Conservation (phyloP, 352 stramenopile species). For the Pythium apleroticum region DNA sequence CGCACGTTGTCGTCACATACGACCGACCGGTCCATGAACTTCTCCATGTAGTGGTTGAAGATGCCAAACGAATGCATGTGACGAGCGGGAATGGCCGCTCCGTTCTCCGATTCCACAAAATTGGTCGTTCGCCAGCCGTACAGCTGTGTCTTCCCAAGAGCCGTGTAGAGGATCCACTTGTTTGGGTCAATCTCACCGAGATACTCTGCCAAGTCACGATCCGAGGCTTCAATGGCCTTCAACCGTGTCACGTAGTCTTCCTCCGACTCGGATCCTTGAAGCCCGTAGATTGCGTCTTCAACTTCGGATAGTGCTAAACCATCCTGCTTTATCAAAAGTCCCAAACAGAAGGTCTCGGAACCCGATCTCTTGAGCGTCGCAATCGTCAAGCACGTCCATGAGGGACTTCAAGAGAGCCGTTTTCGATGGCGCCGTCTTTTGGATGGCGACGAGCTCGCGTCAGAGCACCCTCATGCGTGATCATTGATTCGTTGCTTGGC, state of each 20-base stretch:
- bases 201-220: conserved; percentile 14
- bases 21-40: conserved; percentile 22
- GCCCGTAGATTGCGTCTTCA: no score
- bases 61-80: conserved; percentile 14
- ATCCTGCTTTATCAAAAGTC: no score
- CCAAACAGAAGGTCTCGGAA: no score
- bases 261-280: conserved; percentile 1
- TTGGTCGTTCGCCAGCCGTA: conserved; percentile 29
- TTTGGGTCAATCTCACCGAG: conserved; percentile 11
- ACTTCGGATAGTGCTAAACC: no score
- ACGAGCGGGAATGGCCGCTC: background rate
- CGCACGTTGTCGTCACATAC: background rate
- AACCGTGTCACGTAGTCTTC: conserved; percentile 2
- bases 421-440: no score
- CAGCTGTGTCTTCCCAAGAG: conserved; percentile 2
- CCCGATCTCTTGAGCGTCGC: no score
- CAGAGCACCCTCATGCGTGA: no score
- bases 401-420: no score
- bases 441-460: no score
- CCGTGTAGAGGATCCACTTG: conserved; percentile 17
- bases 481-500: no score
- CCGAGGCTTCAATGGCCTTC: background rate
- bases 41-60: conserved; percentile 25
- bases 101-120: conserved; percentile 25
- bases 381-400: no score